A percentile compares a stretch with the other conserved stretches of the same genome.
Evolutionary conservation across 768 basidiomycete genomes (phyloP).

Genomic region (Fibroporia radiculosa): DNA sequence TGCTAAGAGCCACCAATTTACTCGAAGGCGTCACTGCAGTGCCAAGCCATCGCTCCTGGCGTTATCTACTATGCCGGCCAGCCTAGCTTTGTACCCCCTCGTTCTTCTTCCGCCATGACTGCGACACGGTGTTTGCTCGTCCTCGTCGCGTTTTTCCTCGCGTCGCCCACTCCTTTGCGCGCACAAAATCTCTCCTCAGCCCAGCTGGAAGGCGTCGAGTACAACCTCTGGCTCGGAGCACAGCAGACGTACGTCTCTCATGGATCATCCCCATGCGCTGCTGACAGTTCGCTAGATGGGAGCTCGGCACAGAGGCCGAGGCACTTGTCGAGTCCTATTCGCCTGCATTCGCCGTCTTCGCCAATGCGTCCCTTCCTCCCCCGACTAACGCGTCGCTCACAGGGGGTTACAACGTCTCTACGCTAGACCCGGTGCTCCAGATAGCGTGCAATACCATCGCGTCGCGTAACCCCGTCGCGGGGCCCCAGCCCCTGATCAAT

Average conservation of each 20-base stretch:
- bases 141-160: background rate
- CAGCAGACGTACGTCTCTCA: conserved; percentile 29
- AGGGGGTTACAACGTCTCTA: conserved; percentile 15
- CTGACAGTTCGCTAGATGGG: conserved; percentile 34
- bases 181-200: conserved; percentile 29
- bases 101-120: no score
- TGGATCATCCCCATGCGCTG: background rate
- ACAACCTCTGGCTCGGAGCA: conserved; percentile 33
- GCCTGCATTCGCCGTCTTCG: conserved; percentile 38
- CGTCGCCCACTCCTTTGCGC: background rate
- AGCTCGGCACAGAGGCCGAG: conserved; percentile 42
- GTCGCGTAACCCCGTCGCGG: conserved; percentile 35
- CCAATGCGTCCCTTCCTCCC: conserved; percentile 17
- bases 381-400: conserved; percentile 20
- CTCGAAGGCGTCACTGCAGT: no score
- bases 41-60: no score
- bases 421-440: conserved; percentile 46
- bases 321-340: conserved; percentile 44
- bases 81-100: no score
- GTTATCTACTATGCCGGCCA: no score
- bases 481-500: conserved; percentile 50
- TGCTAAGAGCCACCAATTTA: no score
- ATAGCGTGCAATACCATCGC: conserved; percentile 46
- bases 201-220: conserved; percentile 29
- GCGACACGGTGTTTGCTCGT: no score